Base-by-base conservation (phyloP, 176 grass and related monocot genomes). In the Melocanna baccifera region DNA sequence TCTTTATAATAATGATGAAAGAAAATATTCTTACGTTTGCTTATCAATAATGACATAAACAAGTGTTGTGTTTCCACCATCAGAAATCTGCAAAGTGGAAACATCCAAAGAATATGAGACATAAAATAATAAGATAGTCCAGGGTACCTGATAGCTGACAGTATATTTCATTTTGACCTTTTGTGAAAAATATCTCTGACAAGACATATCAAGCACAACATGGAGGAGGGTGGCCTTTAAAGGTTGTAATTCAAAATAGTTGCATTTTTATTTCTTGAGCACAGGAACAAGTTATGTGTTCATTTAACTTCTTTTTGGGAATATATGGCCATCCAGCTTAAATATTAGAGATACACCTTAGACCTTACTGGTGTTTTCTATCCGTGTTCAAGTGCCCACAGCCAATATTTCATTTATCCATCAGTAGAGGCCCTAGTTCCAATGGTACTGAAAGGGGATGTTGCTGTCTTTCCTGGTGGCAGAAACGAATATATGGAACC, bases 21-120 rank as follows among this genome's bases (percentile, higher is more conserved):
- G 23, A 58, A 16, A 19, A 58, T 8, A 47, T 64, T 63, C 88
- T 86, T 63, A 90, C 78, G 64, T 90, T 29, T 86, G 37, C 43
- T 86, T 90, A 72, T 90, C 88, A 82, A 90, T 81, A 82, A 90
- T 90, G 34, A 90, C 57, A 82, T 90, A 86, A 14, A 81, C 56
- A 78, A 86, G 77, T 71, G 83, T 81, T 66, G 88, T 86, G 79
- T 52, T 78, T 43, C 88, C 88, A 65, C 78, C 78, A 42, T 90
- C 73, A 34, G 78, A 72, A 53, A 86, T 57, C 83, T 90, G 88
- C 12, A 74, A 80, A 62, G 59, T 20, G 46, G 32, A 39, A 83
- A 32, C 7, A 64, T 39, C n/a, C 9, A 81, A 12, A 25, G 2
- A 70, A 46, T 61, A 73, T 77, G 64, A 56, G 62, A 47, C 39